phyloP scores from a whole-genome alignment of 305 asterid species.

The Solanum hybrid region DNA sequence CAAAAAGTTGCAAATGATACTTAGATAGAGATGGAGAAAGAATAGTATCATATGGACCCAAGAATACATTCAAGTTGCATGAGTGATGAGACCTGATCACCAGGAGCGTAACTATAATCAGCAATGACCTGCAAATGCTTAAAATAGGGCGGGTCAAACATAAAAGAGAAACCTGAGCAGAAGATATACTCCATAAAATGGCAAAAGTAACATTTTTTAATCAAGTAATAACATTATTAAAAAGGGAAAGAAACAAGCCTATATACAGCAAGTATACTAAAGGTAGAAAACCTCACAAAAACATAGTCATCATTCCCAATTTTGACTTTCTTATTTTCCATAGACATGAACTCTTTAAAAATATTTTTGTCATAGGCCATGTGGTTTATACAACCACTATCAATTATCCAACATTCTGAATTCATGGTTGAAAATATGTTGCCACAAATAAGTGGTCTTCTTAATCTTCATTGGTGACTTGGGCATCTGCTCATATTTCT shows the following conservation, averaged over 20 bases:
- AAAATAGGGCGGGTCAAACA: not conserved
- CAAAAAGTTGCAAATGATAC: not conserved
- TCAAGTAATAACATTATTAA: not conserved
- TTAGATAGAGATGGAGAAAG: not conserved
- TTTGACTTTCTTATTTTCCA: not conserved
- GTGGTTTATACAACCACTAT: not conserved
- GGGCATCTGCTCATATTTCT: not conserved
- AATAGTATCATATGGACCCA: not conserved
- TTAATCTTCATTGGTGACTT: not conserved
- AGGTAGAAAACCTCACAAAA: not conserved
- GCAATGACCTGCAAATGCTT: not conserved
- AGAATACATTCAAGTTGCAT: not conserved
- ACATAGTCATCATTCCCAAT: not conserved
- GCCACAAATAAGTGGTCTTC: not conserved
- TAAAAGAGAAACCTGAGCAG: not conserved
- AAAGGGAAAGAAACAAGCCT: not conserved
- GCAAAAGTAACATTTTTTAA: not conserved
- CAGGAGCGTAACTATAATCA: not conserved
- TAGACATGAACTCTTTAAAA: not conserved
- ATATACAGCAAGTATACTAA: not conserved
- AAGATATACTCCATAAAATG: not conserved
- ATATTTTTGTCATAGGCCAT: not conserved
- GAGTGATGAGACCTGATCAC: not conserved
- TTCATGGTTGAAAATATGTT: not conserved
- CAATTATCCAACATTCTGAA: not conserved